phyloP scores from a whole-genome alignment of 306 rosid genomes.

The Cicer chorassanicum region DNA sequence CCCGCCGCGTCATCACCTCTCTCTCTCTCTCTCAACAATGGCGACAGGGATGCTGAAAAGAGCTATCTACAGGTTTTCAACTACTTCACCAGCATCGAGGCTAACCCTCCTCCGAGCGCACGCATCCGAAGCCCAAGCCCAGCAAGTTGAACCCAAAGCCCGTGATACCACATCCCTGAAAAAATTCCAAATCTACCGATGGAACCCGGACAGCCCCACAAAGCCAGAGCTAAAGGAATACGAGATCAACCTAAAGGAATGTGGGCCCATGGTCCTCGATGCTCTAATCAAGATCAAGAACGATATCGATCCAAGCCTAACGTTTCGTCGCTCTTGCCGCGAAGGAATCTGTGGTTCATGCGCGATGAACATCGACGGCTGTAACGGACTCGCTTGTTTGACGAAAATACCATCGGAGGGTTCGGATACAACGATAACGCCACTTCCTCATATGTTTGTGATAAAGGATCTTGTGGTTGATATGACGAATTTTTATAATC shows the following conservation, averaged over 20 bases:
- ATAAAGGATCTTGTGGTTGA: constrained; percentile 93
- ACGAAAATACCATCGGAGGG: constrained; percentile 65
- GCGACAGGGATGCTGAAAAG: constrained; percentile 67
- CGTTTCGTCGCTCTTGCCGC: constrained; percentile 91
- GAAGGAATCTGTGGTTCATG: constrained; percentile 99
- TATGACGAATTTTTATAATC: constrained; percentile 93
- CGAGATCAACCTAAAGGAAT: constrained; percentile 82
- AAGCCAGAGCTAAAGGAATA: constrained; percentile 82
- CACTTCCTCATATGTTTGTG: constrained; percentile 94
- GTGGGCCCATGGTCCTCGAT: constrained; percentile 99
- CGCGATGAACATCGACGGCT: constrained; percentile 99
- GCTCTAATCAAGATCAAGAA: constrained; percentile 94
- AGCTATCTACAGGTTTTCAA: constrained; percentile 51
- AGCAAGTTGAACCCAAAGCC: constrained; percentile 55
- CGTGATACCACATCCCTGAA: constrained; percentile 44
- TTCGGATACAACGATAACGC: constrained; percentile 59
- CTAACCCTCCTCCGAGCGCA: constrained; percentile 53
- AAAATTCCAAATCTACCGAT: constrained; percentile 90
- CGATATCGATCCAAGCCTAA: constrained; percentile 80
- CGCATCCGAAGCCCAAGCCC: constrained; percentile 70
- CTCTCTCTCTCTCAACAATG: constrained; percentile 51
- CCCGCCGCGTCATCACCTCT: neutral
- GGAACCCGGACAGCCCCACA: constrained; percentile 77
- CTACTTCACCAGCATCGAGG: constrained; percentile 52
- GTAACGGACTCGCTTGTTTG: constrained; percentile 89